A percentile compares a stretch with the other conserved stretches of the same genome.
Conservation (phyloP, 2,329 filamentous ascomycete species). For the Talaromyces sp. region DNA sequence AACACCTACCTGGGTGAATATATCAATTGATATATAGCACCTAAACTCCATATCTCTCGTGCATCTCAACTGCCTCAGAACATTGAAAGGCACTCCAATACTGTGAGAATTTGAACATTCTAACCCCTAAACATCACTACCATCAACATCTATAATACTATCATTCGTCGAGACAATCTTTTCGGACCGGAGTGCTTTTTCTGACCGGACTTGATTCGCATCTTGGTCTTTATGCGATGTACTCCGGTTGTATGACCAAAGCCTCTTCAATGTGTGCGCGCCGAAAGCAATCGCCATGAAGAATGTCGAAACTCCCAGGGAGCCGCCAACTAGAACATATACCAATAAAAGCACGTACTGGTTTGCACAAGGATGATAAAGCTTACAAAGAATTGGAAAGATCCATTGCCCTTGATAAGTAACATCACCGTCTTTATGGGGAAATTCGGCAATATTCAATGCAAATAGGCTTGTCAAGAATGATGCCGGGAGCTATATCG, state of each 20-base stretch:
- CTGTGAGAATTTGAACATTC: too few relatives aligned
- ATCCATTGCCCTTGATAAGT: not conserved
- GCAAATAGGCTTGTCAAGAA: conserved; percentile 4
- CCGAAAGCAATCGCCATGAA: not conserved
- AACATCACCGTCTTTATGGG: not conserved
- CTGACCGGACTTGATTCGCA: not conserved
- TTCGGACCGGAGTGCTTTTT: not conserved
- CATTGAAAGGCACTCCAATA: too few relatives aligned
- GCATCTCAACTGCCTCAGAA: too few relatives aligned
- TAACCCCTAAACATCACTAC: not conserved
- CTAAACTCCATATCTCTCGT: too few relatives aligned
- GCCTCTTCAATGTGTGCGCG: not conserved
- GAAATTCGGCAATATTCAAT: not conserved
- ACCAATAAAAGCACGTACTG: not conserved
- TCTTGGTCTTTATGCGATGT: not conserved
- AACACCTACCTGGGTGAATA: too few relatives aligned
- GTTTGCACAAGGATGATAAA: not conserved
- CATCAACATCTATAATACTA: not conserved
- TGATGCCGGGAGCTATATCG: not conserved
- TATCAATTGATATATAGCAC: too few relatives aligned
- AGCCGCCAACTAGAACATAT: not conserved
- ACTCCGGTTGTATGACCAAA: not conserved
- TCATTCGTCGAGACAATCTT: not conserved
- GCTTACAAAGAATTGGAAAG: conserved; percentile 5
- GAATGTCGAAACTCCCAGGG: not conserved